phyloP scores from a whole-genome alignment of 148 eudicot genomes.

The Camellia lanceoleosa region DNA sequence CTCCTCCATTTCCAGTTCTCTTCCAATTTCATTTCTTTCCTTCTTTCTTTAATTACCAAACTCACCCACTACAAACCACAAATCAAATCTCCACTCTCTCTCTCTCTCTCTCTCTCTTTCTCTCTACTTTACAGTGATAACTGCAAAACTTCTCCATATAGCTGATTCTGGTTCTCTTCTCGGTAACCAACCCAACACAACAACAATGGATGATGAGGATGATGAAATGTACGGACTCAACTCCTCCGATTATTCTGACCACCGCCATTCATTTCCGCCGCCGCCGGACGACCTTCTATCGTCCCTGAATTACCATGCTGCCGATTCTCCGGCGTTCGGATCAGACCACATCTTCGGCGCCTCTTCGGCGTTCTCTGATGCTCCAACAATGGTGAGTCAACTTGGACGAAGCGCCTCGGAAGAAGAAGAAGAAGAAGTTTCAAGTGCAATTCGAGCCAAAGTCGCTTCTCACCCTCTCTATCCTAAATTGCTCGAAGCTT shows the following conservation, averaged over 20 bases:
- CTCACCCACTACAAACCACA: background rate
- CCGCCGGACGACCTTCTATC: slow-evolving; percentile 35
- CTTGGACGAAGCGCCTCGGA: slow-evolving; percentile 10
- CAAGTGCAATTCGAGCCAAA: slow-evolving; percentile 34
- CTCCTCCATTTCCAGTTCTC: slow-evolving; percentile 15
- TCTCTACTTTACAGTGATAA: background rate
- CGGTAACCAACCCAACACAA: too few species aligned
- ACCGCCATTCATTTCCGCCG: slow-evolving; percentile 17
- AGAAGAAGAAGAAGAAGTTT: slow-evolving; percentile 4
- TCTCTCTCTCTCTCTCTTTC: background rate
- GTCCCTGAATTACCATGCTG: slow-evolving; percentile 35
- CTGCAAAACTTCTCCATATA: background rate
- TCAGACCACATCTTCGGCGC: slow-evolving; percentile 45
- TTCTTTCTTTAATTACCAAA: background rate
- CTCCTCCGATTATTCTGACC: slow-evolving; percentile 31
- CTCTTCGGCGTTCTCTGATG: slow-evolving; percentile 30
- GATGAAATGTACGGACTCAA: slow-evolving; percentile 53
- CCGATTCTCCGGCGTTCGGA: slow-evolving; percentile 23
- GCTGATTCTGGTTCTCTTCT: background rate
- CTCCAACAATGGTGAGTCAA: slow-evolving; percentile 17
- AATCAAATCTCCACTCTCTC: slow-evolving; percentile 1
- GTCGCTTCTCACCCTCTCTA: slow-evolving; percentile 62
- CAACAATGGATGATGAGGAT: slow-evolving; percentile 18
- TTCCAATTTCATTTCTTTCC: too few species aligned
- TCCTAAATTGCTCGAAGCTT: slow-evolving; percentile 56